phyloP scores from a whole-genome alignment of 768 basidiomycete genomes.

The Termitomyces sp. region DNA sequence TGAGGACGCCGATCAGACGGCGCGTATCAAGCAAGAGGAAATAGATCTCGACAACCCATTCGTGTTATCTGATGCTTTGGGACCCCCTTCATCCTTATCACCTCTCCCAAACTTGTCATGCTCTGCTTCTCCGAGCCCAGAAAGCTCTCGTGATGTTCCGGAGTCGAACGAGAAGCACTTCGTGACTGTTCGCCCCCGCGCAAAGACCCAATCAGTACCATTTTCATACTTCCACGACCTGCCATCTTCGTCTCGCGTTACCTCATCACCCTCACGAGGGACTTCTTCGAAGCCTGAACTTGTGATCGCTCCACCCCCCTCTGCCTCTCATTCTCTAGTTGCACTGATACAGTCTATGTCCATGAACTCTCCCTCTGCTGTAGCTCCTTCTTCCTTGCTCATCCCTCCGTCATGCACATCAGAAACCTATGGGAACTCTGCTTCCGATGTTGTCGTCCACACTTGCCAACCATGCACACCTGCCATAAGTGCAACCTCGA shows the following conservation, averaged over 20 bases:
- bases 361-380: constrained; percentile 31
- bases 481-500: constrained; percentile 60
- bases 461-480: constrained; percentile 64
- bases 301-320: constrained; percentile 18
- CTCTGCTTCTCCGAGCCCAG: constrained; percentile 23
- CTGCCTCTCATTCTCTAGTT: constrained; percentile 29
- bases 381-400: constrained; percentile 28
- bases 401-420: constrained; percentile 29
- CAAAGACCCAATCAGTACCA: constrained; percentile 32
- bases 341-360: constrained; percentile 40
- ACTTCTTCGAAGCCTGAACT: constrained; percentile 21
- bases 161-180: constrained; percentile 16
- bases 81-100: constrained; percentile 27
- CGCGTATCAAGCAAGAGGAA: constrained; percentile 47
- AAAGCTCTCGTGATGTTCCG: constrained; percentile 9
- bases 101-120: constrained; percentile 25
- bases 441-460: constrained; percentile 44
- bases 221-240: constrained; percentile 21
- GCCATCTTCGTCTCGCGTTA: constrained; percentile 9
- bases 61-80: constrained; percentile 24
- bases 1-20: constrained; percentile 27
- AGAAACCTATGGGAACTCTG: constrained; percentile 31
- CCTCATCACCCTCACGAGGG: constrained; percentile 17
- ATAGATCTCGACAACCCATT: constrained; percentile 37
- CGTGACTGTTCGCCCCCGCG: constrained; percentile 34